Conservation (phyloP, 805 yeast species). For the Suhomyces sp. region DNA sequence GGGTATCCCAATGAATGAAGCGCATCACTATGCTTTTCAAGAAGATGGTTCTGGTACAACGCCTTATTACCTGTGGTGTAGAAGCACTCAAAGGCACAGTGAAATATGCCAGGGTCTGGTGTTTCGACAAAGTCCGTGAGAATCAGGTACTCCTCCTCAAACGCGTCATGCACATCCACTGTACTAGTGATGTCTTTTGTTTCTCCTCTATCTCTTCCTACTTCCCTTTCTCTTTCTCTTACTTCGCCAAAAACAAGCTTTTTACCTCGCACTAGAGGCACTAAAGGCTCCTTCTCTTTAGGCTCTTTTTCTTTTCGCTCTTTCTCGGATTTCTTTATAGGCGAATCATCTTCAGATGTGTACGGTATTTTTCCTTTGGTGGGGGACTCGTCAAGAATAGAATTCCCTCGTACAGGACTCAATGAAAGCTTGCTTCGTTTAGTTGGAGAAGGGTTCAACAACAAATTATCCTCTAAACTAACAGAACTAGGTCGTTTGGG, state of each 20-base stretch:
- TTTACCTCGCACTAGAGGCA: not conserved
- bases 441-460: conserved; percentile 2
- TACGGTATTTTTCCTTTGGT: not conserved
- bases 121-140: not conserved
- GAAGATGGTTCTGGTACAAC: conserved; percentile 24
- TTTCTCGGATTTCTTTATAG: not conserved
- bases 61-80: conserved; percentile 28
- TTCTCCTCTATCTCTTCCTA: not conserved
- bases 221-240: not conserved
- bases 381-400: conserved; percentile 1
- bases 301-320: not conserved
- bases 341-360: not conserved
- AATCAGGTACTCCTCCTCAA: conserved; percentile 27
- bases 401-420: not conserved
- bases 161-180: not conserved
- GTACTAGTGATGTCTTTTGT: no score
- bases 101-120: conserved; percentile 9
- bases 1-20: conserved; percentile 27
- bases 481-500: not conserved
- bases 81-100: conserved; percentile 26
- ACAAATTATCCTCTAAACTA: conserved; percentile 2
- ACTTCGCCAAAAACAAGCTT: not conserved
- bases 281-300: no score
- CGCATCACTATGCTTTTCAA: conserved; percentile 18
- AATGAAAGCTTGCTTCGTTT: conserved; percentile 2